Evolutionary conservation across 225 moss, liverwort and hornwort species (phyloP), one percentile per base, ranked within the genome.

Genomic region (Pleurozium schreberi): DNA sequence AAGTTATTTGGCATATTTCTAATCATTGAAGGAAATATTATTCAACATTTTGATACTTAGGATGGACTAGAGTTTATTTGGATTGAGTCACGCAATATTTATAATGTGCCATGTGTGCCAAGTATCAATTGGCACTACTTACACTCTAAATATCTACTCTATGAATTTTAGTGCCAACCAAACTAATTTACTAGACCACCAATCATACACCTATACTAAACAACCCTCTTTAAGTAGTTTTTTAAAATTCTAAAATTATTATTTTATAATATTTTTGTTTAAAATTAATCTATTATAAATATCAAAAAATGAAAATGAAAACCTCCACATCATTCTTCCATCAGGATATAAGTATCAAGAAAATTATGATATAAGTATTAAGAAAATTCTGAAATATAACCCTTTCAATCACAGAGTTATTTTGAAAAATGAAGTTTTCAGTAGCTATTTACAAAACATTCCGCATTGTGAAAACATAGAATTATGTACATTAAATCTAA

Each of bases 361-460:
- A 33, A 49, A 33, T 30, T 47, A n/a, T n/a, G 4, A 75, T 18
- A 49, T 12, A 75, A 20, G 3, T 50, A 33, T 33, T 1, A 13
- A 50, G 4, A 5, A 33, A 49, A 33, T 30, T 47, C n/a, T 47
- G 75, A 49, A 7, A 49, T 21, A 50, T 18, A 31, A 19, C 0
- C 8, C 3, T 50, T 33, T 49, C 4, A 0, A 49, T 12, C 0
- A 1, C 0, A 8, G 1, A 19, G 4, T 12, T 20, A 34, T 50
- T 11, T 49, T 75, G 19, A 20, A 75, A 49, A 49, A 31, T 7
- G 0, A 1, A 33, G 3, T 49, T 49, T n/a, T 75, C 0, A 33
- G 4, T 11, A 8, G 1, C 2, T 75, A 33, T 4, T 45, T 18
- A 9, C 4, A 19, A 19, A 20, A 75, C 5, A 75, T 50, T 30